Evolutionary conservation across 202 grass and related monocot genomes (phyloP).

Genomic region (Hordeum pubiflorum): DNA sequence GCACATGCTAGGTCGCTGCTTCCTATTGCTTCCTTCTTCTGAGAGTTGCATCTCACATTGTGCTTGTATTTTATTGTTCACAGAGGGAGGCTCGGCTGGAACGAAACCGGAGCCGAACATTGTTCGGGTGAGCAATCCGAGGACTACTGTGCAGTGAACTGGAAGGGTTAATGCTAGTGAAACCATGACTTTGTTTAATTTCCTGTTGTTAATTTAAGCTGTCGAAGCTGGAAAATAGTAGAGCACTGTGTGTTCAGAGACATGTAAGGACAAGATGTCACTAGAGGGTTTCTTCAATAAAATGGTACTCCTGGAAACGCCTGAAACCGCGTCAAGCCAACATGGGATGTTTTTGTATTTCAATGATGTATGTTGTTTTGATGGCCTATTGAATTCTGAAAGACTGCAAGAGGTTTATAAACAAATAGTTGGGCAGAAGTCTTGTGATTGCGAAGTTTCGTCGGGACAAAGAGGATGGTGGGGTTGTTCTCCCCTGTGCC

Average conservation of each 20-base stretch:
- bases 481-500: not conserved
- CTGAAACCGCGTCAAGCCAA: not conserved
- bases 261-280: not conserved
- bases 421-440: not conserved
- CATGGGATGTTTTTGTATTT: not conserved
- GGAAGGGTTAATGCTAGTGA: not conserved
- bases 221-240: not conserved
- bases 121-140: conserved; percentile 33
- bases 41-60: not conserved
- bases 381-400: not conserved
- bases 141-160: conserved; percentile 5
- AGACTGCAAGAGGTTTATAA: not conserved
- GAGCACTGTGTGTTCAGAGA: conserved; percentile 1
- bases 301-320: not conserved
- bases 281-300: conserved; percentile 5
- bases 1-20: not conserved
- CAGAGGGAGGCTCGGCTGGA: conserved; percentile 84
- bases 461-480: not conserved
- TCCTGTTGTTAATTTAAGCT: conserved; percentile 7
- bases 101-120: conserved; percentile 52
- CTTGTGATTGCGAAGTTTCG: not conserved
- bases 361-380: not conserved
- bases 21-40: not conserved
- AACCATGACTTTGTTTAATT: not conserved
- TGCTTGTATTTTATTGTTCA: not conserved